A percentile compares a stretch with the other conserved stretches of the same genome.
Conservation (phyloP, 2,329 filamentous ascomycete species). For the Xylaria sp. region DNA sequence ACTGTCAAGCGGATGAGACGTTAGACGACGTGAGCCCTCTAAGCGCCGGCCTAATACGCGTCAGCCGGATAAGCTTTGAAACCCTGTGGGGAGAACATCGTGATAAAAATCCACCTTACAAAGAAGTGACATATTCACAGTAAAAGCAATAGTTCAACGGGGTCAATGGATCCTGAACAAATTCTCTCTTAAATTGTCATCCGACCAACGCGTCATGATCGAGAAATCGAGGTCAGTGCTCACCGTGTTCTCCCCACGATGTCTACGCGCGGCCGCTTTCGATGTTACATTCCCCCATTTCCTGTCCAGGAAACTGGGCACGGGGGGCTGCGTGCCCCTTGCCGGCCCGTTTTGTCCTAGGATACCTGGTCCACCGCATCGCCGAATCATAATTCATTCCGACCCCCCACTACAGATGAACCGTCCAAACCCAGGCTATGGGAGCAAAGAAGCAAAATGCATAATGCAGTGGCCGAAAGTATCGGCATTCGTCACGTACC, state of each 20-base stretch:
- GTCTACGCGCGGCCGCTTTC: neutral
- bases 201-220: conserved; percentile 19
- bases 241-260: conserved; percentile 13
- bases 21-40: conserved; percentile 2
- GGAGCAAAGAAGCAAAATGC: conserved; percentile 25
- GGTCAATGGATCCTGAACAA: conserved; percentile 4
- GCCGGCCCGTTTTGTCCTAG: conserved; percentile 19
- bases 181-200: conserved; percentile 4
- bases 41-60: conserved; percentile 6
- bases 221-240: conserved; percentile 10
- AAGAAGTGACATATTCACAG: neutral
- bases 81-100: neutral
- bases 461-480: conserved; percentile 15
- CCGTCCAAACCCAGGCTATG: conserved; percentile 6
- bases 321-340: conserved; percentile 1
- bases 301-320: conserved; percentile 11
- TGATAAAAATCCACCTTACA: neutral
- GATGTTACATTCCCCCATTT: conserved; percentile 30
- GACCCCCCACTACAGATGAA: conserved; percentile 28
- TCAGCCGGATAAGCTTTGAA: conserved; percentile 8
- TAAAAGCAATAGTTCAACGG: conserved; percentile 2
- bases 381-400: conserved; percentile 28
- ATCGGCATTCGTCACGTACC: conserved; percentile 23
- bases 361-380: conserved; percentile 9
- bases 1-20: neutral